phyloP scores from a whole-genome alignment of 2,329 filamentous ascomycete genomes.

The Coniella vitis region DNA sequence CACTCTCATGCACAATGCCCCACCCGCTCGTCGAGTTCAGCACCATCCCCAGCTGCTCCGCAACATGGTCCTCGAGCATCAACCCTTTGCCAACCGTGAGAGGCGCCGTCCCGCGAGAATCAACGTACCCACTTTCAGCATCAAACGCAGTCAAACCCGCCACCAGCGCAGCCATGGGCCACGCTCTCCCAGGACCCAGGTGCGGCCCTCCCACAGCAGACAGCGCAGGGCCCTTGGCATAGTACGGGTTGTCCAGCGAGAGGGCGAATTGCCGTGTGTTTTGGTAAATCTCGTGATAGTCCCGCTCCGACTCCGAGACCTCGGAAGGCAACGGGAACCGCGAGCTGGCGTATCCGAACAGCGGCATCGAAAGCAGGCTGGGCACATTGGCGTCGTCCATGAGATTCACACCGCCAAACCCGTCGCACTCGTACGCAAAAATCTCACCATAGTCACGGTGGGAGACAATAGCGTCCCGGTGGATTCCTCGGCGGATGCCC shows the following conservation, averaged over 20 bases:
- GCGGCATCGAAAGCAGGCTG: conserved; percentile 57
- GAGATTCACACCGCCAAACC: conserved; percentile 57
- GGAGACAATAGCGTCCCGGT: conserved; percentile 60
- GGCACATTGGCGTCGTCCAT: conserved; percentile 72
- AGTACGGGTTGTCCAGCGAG: conserved; percentile 73
- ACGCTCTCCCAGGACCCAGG: conserved; percentile 53
- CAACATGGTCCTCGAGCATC: conserved; percentile 24
- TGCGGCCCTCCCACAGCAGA: conserved; percentile 64
- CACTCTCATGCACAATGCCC: conserved; percentile 43
- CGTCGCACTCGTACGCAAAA: conserved; percentile 72
- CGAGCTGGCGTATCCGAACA: conserved; percentile 46
- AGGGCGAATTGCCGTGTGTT: conserved; percentile 77
- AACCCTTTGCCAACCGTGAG: conserved; percentile 15
- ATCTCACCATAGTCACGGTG: conserved; percentile 58
- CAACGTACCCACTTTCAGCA: conserved; percentile 18
- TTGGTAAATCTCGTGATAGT: conserved; percentile 60
- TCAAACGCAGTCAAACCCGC: conserved; percentile 41
- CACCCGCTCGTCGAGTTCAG: conserved; percentile 33
- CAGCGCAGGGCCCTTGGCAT: conserved; percentile 57
- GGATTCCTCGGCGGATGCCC: conserved; percentile 60
- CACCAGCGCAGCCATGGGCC: conserved; percentile 51
- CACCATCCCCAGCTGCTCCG: conserved; percentile 29
- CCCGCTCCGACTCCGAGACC: conserved; percentile 22
- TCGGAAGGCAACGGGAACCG: conserved; percentile 4
- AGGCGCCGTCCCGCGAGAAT: conserved; percentile 21